Evolutionary conservation across 1,139 yeast species (phyloP).

Genomic region (Pichia sp.): DNA sequence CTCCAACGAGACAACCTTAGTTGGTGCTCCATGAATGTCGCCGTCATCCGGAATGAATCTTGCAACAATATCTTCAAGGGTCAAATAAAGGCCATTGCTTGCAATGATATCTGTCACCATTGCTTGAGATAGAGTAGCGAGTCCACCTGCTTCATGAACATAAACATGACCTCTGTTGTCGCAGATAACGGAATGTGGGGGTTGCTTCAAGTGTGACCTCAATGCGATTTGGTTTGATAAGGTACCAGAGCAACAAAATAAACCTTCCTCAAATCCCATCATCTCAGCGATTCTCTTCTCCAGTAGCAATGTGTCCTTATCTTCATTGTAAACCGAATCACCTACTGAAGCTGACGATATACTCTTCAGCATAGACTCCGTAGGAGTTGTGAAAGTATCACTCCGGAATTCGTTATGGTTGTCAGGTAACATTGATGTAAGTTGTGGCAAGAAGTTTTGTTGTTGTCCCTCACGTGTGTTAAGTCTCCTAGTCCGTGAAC

Average conservation of each 20-base stretch:
- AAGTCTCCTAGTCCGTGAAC: no score
- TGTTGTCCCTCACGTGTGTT: no score
- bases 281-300: conserved; percentile 60
- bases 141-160: conserved; percentile 82
- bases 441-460: no score
- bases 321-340: conserved; percentile 87
- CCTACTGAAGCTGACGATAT: conserved; percentile 61
- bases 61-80: conserved; percentile 67
- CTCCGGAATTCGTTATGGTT: conserved; percentile 47
- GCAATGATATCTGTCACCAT: conserved; percentile 86
- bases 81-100: conserved; percentile 62
- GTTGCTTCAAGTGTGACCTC: conserved; percentile 70
- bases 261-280: conserved; percentile 78
- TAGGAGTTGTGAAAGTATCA: conserved; percentile 92
- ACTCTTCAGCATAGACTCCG: conserved; percentile 63
- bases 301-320: conserved; percentile 55
- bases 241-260: conserved; percentile 86
- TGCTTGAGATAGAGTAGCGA: conserved; percentile 84
- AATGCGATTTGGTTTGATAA: conserved; percentile 83
- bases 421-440: conserved; percentile 9
- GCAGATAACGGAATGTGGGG: conserved; percentile 80
- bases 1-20: conserved; percentile 76
- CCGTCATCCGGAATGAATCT: conserved; percentile 67
- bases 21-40: conserved; percentile 85
- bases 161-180: conserved; percentile 82